Conservation (phyloP, 2,329 filamentous ascomycete genomes). For the Aschersonia sp. region DNA sequence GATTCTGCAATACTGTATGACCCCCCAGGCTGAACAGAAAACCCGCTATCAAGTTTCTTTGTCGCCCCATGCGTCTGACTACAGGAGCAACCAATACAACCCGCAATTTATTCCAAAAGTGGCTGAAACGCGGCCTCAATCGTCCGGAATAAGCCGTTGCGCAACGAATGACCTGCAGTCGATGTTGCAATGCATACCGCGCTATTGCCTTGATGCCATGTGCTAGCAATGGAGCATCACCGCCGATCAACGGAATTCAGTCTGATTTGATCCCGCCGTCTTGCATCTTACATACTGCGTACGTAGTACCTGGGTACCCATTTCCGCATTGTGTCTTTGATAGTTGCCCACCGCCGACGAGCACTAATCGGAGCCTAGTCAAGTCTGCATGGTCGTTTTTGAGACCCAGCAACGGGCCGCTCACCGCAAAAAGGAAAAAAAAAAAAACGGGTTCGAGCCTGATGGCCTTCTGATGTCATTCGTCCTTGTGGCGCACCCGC, state of each 20-base stretch:
- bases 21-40: too few species aligned
- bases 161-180: not conserved
- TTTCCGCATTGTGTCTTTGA: too few species aligned
- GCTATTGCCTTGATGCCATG: not conserved
- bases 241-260: not conserved
- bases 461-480: too few species aligned
- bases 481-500: too few species aligned
- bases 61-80: not conserved
- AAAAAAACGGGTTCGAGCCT: too few species aligned
- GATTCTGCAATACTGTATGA: too few species aligned
- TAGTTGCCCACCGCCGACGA: too few species aligned
- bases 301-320: too few species aligned
- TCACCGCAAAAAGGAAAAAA: too few species aligned
- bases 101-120: not conserved
- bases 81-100: not conserved
- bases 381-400: too few species aligned
- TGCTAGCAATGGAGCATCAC: not conserved
- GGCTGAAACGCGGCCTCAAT: not conserved
- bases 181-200: not conserved
- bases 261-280: not conserved
- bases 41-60: not conserved
- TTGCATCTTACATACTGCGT: not conserved
- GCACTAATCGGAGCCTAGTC: too few species aligned
- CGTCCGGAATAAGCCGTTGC: not conserved
- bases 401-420: too few species aligned